A percentile compares a stretch with the other conserved stretches of the same genome.
These are phyloP conservation scores for Diaporthe citri DNA, from an alignment of 2,329 filamentous ascomycete species.

Conservation along the genomic window DNA sequence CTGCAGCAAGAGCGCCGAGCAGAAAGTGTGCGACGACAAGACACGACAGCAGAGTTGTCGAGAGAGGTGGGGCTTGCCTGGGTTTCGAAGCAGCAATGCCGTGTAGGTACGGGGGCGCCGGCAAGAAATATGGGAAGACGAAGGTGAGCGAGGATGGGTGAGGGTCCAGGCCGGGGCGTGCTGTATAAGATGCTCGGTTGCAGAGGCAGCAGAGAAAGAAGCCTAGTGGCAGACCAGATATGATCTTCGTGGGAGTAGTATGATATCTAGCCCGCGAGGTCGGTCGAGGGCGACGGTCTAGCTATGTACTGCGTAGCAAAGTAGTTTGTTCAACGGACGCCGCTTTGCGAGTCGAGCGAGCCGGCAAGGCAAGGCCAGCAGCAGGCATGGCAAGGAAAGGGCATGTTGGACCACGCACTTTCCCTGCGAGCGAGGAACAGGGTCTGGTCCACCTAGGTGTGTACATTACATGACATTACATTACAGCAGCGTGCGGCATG, in stretches of 20 bases:
- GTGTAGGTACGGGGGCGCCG: neutral
- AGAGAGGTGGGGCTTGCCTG: neutral
- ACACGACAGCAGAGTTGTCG: neutral
- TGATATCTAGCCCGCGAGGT: constrained; percentile 11
- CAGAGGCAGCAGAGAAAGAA: constrained; percentile 7
- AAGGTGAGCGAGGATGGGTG: constrained; percentile 11
- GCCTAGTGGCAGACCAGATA: constrained; percentile 13
- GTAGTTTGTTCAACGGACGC: neutral
- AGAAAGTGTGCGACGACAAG: neutral
- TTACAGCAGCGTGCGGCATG: neutral
- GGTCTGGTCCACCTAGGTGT: constrained; percentile 11
- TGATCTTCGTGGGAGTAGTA: constrained; percentile 8
- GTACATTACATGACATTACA: constrained; percentile 24
- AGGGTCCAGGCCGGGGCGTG: constrained; percentile 7
- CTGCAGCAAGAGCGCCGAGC: constrained; percentile 1
- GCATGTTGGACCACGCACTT: constrained; percentile 13
- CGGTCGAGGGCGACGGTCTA: constrained; percentile 17
- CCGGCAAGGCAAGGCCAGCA: constrained; percentile 7
- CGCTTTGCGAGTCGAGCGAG: constrained; percentile 27
- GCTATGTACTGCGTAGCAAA: constrained; percentile 21
- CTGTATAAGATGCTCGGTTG: constrained; percentile 10
- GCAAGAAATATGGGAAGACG: constrained; percentile 13
- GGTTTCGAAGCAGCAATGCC: neutral
- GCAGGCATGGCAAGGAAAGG: constrained; percentile 23
- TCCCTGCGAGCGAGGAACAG: constrained; percentile 31